Evolutionary conservation across 441 rosid species (phyloP).

Genomic region (Corymbia citriodora): DNA sequence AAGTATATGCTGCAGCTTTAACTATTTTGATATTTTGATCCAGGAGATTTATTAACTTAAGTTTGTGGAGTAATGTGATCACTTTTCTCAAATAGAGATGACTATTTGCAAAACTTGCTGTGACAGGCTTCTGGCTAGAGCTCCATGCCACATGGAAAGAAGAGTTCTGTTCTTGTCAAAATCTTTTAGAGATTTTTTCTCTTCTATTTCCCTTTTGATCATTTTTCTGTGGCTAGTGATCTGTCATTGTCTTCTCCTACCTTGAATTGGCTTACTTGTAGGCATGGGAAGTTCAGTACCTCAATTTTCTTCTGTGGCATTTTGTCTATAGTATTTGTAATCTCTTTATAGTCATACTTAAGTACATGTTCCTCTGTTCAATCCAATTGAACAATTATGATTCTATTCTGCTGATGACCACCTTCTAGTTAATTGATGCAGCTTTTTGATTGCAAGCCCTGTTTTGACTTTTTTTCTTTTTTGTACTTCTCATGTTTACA

Average conservation of each 20-base stretch:
- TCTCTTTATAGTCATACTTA: background rate
- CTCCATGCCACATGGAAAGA: background rate
- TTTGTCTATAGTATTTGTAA: background rate
- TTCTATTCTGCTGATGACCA: background rate
- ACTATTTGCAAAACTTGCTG: background rate
- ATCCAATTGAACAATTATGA: background rate
- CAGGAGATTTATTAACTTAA: background rate
- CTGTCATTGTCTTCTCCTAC: background rate
- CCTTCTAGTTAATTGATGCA: background rate
- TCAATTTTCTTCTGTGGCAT: background rate
- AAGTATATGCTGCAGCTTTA: background rate
- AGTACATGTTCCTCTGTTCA: background rate
- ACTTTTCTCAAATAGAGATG: background rate
- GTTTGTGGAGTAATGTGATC: background rate
- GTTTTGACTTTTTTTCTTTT: background rate
- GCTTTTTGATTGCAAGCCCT: background rate
- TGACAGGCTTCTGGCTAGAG: background rate
- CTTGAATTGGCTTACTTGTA: background rate
- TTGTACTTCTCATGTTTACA: background rate
- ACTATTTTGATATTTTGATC: background rate
- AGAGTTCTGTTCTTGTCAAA: background rate
- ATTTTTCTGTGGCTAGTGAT: background rate
- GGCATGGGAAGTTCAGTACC: background rate
- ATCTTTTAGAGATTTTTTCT: background rate
- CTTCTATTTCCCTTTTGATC: background rate